Conservation (phyloP, 2,329 filamentous ascomycete genomes). For the Macroventuria anomochaeta region DNA sequence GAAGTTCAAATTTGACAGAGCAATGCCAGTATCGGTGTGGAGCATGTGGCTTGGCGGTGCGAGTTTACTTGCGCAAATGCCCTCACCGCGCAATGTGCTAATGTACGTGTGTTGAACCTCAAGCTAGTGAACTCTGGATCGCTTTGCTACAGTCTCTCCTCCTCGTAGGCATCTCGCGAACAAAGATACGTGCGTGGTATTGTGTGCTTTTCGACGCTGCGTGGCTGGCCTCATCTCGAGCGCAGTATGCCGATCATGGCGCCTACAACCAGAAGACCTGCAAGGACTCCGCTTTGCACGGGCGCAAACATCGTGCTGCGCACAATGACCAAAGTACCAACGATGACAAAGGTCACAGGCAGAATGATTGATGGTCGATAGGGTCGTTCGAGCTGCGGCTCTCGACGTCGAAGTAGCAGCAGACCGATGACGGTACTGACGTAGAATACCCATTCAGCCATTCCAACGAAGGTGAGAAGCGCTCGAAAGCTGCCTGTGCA, state of each 20-base stretch:
- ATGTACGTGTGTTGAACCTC: background rate
- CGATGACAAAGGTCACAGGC: conserved; percentile 61
- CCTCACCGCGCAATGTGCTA: conserved; percentile 5
- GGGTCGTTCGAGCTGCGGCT: conserved; percentile 62
- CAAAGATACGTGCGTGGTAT: too few relatives aligned
- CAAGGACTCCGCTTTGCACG: conserved; percentile 59
- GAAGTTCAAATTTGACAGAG: background rate
- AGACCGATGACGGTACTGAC: conserved; percentile 67
- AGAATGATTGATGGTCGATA: conserved; percentile 62
- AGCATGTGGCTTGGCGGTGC: conserved; percentile 2
- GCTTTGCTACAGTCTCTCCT: background rate
- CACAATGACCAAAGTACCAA: conserved; percentile 66
- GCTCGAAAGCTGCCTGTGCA: conserved; percentile 66
- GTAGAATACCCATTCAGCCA: conserved; percentile 65
- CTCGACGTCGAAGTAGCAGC: conserved; percentile 62
- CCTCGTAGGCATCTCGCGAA: background rate
- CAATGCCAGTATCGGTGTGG: background rate
- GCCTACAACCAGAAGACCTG: conserved; percentile 60
- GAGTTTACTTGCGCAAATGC: conserved; percentile 16
- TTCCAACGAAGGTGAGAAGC: conserved; percentile 60
- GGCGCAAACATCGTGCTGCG: conserved; percentile 67
- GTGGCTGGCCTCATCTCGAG: conserved; percentile 10
- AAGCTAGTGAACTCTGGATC: background rate
- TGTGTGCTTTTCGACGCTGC: background rate
- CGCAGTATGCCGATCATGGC: conserved; percentile 46